Percentiles rank a stretch among this genome's conserved stretches.
phyloP scores from a whole-genome alignment of 495 filamentous ascomycete species.

The Xylaria longipes region DNA sequence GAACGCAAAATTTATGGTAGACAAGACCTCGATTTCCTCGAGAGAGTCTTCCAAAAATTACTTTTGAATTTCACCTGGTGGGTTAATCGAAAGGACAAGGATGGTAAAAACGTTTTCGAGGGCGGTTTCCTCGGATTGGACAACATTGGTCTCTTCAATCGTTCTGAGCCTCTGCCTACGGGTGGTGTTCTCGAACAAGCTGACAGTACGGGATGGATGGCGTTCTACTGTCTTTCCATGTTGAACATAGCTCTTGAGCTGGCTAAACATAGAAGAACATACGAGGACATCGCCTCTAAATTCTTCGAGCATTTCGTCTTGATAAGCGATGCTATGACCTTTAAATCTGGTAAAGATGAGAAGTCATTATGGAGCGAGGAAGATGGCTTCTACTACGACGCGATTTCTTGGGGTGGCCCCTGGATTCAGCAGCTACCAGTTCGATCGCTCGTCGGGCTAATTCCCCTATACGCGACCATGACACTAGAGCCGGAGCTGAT shows the following conservation, averaged over 20 bases:
- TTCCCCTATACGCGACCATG: conserved; percentile 88
- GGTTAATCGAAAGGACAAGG: conserved; percentile 93
- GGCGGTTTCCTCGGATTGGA: conserved; percentile 96
- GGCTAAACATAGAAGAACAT: conserved; percentile 93
- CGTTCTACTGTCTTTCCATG: conserved; percentile 94
- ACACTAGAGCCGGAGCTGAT: conserved; percentile 94
- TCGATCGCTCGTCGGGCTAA: conserved; percentile 87
- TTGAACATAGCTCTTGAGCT: conserved; percentile 94
- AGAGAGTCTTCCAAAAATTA: conserved; percentile 95
- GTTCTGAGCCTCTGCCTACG: conserved; percentile 94
- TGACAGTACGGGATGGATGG: conserved; percentile 99
- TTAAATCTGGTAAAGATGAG: conserved; percentile 74
- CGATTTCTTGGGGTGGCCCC: conserved; percentile 92
- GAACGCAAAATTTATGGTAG: conserved; percentile 96
- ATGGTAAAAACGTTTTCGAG: conserved; percentile 96
- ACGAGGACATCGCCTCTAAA: conserved; percentile 97
- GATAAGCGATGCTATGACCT: conserved; percentile 98
- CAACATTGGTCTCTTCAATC: conserved; percentile 97
- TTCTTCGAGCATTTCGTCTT: conserved; percentile 99
- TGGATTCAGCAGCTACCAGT: conserved; percentile 93
- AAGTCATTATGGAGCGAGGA: conserved; percentile 93
- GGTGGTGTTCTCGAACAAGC: conserved; percentile 94
- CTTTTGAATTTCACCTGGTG: conserved; percentile 98
- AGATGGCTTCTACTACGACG: conserved; percentile 98
- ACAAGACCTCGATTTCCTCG: conserved; percentile 92